phyloP scores from a whole-genome alignment of 73 alveolate genomes.

The Tetrahymena malaccensis region DNA sequence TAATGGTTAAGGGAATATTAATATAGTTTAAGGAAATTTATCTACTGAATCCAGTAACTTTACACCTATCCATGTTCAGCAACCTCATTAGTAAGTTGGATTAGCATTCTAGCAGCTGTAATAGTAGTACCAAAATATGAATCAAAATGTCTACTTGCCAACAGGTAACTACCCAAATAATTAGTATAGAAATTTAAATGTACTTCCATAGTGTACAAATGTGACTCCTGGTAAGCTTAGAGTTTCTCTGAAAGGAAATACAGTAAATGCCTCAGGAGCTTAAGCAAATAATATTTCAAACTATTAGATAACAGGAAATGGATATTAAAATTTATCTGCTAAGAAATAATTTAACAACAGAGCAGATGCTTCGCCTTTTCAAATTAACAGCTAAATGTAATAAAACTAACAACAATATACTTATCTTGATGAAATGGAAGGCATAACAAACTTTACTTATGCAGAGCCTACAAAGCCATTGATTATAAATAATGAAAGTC shows the following conservation, averaged over 20 bases:
- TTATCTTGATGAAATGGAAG: neutral
- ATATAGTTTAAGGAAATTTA: neutral
- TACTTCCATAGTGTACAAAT: neutral
- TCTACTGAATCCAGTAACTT: neutral
- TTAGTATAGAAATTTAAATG: neutral
- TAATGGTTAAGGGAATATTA: neutral
- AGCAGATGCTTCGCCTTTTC: neutral
- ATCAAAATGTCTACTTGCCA: neutral
- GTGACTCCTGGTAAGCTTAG: neutral
- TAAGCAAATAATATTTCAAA: neutral
- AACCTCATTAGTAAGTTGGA: neutral
- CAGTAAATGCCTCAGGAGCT: neutral
- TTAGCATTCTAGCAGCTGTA: neutral
- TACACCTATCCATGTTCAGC: neutral
- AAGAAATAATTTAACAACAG: neutral
- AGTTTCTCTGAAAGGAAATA: neutral
- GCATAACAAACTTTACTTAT: neutral
- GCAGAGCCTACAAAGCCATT: neutral
- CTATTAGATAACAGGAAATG: neutral
- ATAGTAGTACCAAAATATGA: neutral
- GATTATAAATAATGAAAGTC: neutral
- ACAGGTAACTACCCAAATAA: neutral
- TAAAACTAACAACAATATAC: neutral
- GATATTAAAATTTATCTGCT: neutral
- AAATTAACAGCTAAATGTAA: neutral